Conservation (phyloP, 495 filamentous ascomycete genomes). For the Neurospora sp. region DNA sequence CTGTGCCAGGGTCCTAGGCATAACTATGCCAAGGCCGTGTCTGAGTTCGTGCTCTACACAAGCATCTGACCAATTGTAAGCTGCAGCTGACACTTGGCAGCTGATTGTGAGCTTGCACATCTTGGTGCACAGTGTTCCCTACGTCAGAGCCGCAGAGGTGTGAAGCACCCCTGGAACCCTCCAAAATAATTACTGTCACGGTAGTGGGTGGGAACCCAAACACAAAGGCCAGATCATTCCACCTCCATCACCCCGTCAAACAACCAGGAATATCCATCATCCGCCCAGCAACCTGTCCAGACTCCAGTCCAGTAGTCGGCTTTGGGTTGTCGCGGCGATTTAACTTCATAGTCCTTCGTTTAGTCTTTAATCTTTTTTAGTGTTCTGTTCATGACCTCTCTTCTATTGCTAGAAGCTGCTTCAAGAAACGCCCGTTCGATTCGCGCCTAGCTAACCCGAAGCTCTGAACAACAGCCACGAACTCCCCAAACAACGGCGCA, state of each 20-base stretch:
- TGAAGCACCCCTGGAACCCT: background rate
- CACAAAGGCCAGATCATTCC: background rate
- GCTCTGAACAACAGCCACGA: background rate
- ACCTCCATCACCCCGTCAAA: background rate
- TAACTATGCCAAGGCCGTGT: background rate
- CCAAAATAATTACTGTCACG: background rate
- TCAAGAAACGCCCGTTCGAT: background rate
- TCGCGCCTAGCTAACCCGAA: background rate
- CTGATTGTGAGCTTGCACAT: background rate
- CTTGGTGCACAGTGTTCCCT: background rate
- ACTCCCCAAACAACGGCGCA: background rate
- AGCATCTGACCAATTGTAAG: background rate
- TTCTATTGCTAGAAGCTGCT: background rate
- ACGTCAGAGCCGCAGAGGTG: background rate
- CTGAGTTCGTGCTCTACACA: background rate
- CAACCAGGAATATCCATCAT: background rate
- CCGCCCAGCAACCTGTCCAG: background rate
- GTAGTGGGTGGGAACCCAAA: background rate
- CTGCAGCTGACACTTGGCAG: background rate
- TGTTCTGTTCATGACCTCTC: background rate
- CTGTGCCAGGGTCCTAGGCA: background rate
- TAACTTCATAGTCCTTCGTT: background rate
- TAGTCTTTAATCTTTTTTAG: background rate
- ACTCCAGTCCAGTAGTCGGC: background rate
- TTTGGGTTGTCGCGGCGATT: background rate